Conservation (phyloP, 208 protist genomes). For the Crithidia expoeki region DNA sequence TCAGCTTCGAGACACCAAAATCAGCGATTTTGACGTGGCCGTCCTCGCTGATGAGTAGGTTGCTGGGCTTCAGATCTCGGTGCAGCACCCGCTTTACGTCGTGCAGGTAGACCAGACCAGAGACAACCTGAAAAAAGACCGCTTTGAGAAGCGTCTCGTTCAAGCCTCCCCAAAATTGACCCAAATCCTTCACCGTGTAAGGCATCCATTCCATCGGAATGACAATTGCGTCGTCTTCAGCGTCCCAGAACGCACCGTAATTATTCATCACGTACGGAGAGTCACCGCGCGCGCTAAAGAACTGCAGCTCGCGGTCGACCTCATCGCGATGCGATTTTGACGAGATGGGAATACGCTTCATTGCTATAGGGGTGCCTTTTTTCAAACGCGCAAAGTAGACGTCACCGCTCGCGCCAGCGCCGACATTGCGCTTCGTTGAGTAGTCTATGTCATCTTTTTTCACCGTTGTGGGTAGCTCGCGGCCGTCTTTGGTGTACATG, state of each 20-base stretch:
- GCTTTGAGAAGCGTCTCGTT: constrained; percentile 83
- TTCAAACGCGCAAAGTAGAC: constrained; percentile 80
- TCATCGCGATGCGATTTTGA: constrained; percentile 89
- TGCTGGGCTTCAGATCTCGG: constrained; percentile 97
- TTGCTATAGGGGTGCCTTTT: constrained; percentile 71
- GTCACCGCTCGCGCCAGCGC: constrained; percentile 76
- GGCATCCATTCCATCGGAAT: constrained; percentile 93
- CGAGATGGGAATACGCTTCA: constrained; percentile 89
- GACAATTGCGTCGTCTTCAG: constrained; percentile 80
- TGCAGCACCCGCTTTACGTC: constrained; percentile 93
- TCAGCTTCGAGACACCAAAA: constrained; percentile 93
- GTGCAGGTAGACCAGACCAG: constrained; percentile 84
- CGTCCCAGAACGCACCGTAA: constrained; percentile 89
- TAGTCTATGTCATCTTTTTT: constrained; percentile 85
- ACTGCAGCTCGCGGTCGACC: constrained; percentile 83
- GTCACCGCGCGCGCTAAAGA: constrained; percentile 77
- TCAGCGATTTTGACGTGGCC: constrained; percentile 93
- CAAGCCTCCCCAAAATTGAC: constrained; percentile 80
- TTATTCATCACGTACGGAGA: constrained; percentile 90
- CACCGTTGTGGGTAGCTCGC: constrained; percentile 68
- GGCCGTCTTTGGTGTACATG: constrained; percentile 88
- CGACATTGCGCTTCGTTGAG: constrained; percentile 59
- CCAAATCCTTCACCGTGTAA: constrained; percentile 85
- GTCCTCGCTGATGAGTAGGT: constrained; percentile 95
- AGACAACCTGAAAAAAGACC: constrained; percentile 88